phyloP scores from a whole-genome alignment of 1,139 yeast species.

The Scheffersomyces lignicola region DNA sequence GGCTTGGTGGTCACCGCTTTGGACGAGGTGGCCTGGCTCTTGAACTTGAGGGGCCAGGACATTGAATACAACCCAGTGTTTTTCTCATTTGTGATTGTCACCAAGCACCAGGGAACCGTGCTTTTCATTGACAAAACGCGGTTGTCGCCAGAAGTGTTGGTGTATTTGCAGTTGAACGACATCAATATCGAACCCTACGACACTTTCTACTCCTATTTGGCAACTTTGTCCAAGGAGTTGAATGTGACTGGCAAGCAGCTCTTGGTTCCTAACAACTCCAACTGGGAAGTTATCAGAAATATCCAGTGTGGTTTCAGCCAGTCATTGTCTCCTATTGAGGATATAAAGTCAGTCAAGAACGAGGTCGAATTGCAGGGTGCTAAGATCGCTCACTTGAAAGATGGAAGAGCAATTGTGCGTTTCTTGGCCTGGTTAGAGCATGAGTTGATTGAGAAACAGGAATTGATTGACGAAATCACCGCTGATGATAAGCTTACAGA shows the following conservation, averaged over 20 bases:
- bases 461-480: constrained; percentile 70
- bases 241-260: constrained; percentile 43
- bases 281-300: constrained; percentile 79
- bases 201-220: constrained; percentile 55
- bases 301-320: constrained; percentile 42
- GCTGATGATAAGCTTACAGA: constrained; percentile 72
- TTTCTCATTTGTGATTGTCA: constrained; percentile 71
- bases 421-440: constrained; percentile 88
- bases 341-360: constrained; percentile 79
- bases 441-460: constrained; percentile 52
- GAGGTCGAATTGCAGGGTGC: constrained; percentile 74
- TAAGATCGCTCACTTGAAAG: constrained; percentile 75
- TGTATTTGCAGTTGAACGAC: constrained; percentile 35
- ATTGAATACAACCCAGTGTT: constrained; percentile 92
- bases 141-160: constrained; percentile 31
- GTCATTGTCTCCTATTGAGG: constrained; percentile 65
- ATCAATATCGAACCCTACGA: constrained; percentile 54
- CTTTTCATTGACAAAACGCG: constrained; percentile 48
- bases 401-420: constrained; percentile 77
- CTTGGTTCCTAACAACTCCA: constrained; percentile 63
- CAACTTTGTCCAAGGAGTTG: constrained; percentile 41
- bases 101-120: constrained; percentile 41
- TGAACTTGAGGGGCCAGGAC: constrained; percentile 77
- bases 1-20: constrained; percentile 62
- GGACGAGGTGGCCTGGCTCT: constrained; percentile 92